Base-by-base conservation (phyloP, 768 basidiomycete genomes). In the Pulveroboletus sp. region DNA sequence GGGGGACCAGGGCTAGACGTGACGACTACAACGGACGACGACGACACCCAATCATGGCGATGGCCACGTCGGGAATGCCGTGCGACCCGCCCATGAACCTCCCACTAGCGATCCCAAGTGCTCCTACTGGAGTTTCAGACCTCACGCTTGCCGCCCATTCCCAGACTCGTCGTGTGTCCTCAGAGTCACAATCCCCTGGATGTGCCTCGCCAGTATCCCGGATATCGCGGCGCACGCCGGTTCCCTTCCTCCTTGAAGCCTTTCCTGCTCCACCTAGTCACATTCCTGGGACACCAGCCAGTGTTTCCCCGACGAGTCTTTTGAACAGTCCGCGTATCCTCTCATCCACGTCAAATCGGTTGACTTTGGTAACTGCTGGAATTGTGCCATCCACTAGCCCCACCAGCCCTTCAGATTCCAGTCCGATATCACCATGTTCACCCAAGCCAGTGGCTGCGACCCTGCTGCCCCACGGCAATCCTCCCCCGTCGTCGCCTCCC, bases 401-500 rank as follows among this genome's bases (percentile, higher is more conserved):
- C 9, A 18, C 27, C 26, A 21, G 46, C 3, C n/a, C 51, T n/a
- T 30, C 46, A 6, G 49, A 24, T n/a, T 26, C 55, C n/a, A 54
- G 31, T 50, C 9, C 39, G 26, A 39, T 40, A 9, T 49, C 55
- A 14, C 55, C 60, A 14, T 48, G 41, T 41, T 51, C 58, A 1
- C 60, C 60, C 27, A 60, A 49, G 43, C 43, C 58, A 7, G 21
- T 47, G 24, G 43, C 48, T 26, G 33, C 49, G 44, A 39, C 48
- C 1, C 36, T 49, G 13, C 14, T n/a, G 36, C 58, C 31, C 27
- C 53, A 51, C 14, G 38, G 30, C 39, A 80, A 82, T 47, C 83
- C 82, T 0, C 83, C 83, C 0, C 81, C 77, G 0, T 80, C 79
- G 0, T 71, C 68, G 2, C 84, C 84, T 0, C 84, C 84, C 0